Evolutionary conservation across 306 rosid genomes (phyloP).

Genomic region (Aeschynomene evenia): DNA sequence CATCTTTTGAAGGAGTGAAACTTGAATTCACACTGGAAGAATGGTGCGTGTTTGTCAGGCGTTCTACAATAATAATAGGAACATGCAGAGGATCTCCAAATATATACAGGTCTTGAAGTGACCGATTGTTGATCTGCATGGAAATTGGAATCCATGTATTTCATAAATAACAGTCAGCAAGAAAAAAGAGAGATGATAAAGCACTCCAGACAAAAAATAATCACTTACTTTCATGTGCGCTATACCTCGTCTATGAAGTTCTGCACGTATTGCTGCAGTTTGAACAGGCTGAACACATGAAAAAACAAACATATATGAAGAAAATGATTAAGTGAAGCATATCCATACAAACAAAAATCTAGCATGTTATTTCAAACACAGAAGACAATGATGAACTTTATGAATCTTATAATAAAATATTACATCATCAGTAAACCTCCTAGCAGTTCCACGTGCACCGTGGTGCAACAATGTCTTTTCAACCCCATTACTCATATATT

Average conservation of each 20-base stretch:
- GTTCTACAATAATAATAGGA: constrained; percentile 83
- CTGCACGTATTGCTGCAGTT: constrained; percentile 76
- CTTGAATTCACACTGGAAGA: constrained; percentile 58
- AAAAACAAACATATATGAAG: constrained; percentile 16
- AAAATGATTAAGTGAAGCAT: constrained; percentile 3
- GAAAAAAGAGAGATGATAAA: constrained; percentile 17
- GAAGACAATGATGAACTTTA: constrained; percentile 6
- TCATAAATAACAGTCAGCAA: constrained; percentile 18
- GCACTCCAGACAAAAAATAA: constrained; percentile 11
- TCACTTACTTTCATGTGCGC: constrained; percentile 80
- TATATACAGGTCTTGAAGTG: constrained; percentile 87
- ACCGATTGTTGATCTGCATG: constrained; percentile 79
- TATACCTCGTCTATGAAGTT: constrained; percentile 88
- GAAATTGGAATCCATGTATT: constrained; percentile 24
- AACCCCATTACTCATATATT: constrained; percentile 45
- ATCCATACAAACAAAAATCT: background rate
- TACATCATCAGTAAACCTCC: constrained; percentile 78
- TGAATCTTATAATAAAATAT: constrained; percentile 30
- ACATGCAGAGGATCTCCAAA: constrained; percentile 74
- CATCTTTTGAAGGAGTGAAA: constrained; percentile 46
- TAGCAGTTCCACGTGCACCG: constrained; percentile 47
- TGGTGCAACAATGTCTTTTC: constrained; percentile 49
- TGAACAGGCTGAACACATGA: constrained; percentile 72
- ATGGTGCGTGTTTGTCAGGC: constrained; percentile 51
- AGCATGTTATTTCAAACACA: constrained; percentile 6